phyloP scores from a whole-genome alignment of 768 basidiomycete genomes.

The Cantharellus cinnabarinus region DNA sequence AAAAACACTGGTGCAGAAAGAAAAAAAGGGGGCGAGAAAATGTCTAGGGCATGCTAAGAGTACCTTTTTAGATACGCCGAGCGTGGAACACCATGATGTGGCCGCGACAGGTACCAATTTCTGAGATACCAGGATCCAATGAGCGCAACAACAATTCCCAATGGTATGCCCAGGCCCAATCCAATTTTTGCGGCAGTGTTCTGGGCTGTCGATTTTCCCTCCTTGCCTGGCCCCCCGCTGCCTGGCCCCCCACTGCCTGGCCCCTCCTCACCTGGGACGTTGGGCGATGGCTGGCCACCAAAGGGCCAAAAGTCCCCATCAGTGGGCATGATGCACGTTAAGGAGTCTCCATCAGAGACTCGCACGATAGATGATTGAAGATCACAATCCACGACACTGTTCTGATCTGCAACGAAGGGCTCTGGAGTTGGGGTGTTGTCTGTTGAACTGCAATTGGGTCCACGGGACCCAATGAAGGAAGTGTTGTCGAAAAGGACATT shows the following conservation, averaged over 20 bases:
- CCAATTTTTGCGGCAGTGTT: slow-evolving; percentile 25
- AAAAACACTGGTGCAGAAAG: no score
- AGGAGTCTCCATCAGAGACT: slow-evolving; percentile 31
- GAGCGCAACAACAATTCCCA: slow-evolving; percentile 19
- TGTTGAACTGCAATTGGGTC: slow-evolving; percentile 37
- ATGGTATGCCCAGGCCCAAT: slow-evolving; percentile 31
- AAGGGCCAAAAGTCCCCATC: slow-evolving; percentile 59
- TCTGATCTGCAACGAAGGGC: slow-evolving; percentile 37
- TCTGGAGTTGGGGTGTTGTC: slow-evolving; percentile 33
- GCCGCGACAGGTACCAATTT: neutral
- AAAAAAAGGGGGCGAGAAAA: no score
- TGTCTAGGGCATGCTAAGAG: no score
- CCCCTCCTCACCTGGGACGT: slow-evolving; percentile 1
- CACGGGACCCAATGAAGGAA: slow-evolving; percentile 49
- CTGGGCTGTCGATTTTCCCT: slow-evolving; percentile 6
- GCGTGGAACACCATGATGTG: neutral
- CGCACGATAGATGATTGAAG: slow-evolving; percentile 26
- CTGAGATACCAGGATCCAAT: neutral
- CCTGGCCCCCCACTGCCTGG: neutral
- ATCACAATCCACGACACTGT: slow-evolving; percentile 21
- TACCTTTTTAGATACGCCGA: no score
- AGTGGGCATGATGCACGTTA: slow-evolving; percentile 45
- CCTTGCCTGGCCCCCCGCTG: slow-evolving; percentile 1
- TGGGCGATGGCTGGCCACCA: slow-evolving; percentile 27
- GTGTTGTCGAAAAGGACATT: slow-evolving; percentile 48